phyloP scores from a whole-genome alignment of 2,329 filamentous ascomycete genomes.

The Fusarium dlaminii region DNA sequence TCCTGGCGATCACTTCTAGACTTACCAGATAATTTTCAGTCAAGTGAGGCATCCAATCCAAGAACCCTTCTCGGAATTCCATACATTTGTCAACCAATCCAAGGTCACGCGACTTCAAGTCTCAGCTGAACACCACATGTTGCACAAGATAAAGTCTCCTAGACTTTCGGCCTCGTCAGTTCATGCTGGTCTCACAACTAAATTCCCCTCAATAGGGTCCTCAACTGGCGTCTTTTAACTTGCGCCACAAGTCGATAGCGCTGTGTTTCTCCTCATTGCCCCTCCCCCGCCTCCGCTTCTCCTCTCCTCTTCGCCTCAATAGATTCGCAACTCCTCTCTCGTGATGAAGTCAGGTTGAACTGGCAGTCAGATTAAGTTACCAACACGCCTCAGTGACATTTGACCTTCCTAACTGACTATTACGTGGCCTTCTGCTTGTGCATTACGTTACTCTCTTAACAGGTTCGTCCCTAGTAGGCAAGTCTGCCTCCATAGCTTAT shows the following conservation, averaged over 20 bases:
- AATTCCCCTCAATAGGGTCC: not conserved
- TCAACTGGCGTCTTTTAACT: not conserved
- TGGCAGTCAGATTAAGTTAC: not conserved
- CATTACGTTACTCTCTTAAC: not conserved
- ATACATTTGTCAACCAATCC: not conserved
- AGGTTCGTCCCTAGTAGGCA: not conserved
- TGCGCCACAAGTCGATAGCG: conserved; percentile 22
- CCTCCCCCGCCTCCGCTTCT: conserved; percentile 4
- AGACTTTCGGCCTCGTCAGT: not conserved
- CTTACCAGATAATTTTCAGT: not conserved
- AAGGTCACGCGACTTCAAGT: not conserved
- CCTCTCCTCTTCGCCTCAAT: conserved; percentile 23
- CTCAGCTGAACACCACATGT: not conserved
- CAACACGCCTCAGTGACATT: conserved; percentile 1
- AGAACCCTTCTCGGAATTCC: conserved; percentile 1
- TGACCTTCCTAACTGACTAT: not conserved
- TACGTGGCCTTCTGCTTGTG: not conserved
- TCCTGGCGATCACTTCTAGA: conserved; percentile 13
- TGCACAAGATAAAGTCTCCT: not conserved
- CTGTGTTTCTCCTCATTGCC: conserved; percentile 19
- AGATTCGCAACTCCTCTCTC: conserved; percentile 12
- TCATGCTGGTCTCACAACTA: not conserved
- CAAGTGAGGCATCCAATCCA: not conserved
- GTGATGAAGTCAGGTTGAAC: conserved; percentile 15
- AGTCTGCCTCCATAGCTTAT: not conserved